phyloP scores from a whole-genome alignment of 1,284 basidiomycete species.

The Apiotrichum brassicae region DNA sequence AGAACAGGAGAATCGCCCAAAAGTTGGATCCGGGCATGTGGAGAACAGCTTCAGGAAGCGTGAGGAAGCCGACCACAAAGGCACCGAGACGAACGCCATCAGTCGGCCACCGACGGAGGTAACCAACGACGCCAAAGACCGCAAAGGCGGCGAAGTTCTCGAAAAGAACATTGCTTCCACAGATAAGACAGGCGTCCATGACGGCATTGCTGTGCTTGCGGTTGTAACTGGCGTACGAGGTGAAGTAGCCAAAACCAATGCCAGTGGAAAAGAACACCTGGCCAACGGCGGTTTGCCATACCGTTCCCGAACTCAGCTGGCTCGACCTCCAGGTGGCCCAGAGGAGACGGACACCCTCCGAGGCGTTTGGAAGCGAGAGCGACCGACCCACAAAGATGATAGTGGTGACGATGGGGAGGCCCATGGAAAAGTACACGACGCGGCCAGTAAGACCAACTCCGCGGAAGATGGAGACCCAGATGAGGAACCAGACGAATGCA shows the following conservation, averaged over 20 bases:
- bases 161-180: conserved; percentile 20
- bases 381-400: conserved; percentile 24
- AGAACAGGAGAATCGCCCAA: conserved; percentile 24
- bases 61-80: conserved; percentile 20
- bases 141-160: conserved; percentile 25
- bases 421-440: conserved; percentile 27
- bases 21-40: conserved; percentile 26
- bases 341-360: conserved; percentile 17
- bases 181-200: conserved; percentile 24
- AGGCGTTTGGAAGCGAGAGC: conserved; percentile 19
- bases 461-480: conserved; percentile 18
- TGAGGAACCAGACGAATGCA: conserved; percentile 15
- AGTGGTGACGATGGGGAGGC: conserved; percentile 25
- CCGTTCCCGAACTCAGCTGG: conserved; percentile 10
- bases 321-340: conserved; percentile 21
- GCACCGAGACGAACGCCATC: conserved; percentile 22
- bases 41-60: conserved; percentile 21
- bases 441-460: conserved; percentile 22
- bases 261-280: conserved; percentile 29
- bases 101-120: conserved; percentile 20
- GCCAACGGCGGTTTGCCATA: conserved; percentile 25
- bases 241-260: conserved; percentile 26
- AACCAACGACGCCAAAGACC: conserved; percentile 21
- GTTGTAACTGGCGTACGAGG: conserved; percentile 25
- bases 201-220: conserved; percentile 26